A percentile compares a stretch with the other conserved stretches of the same genome.
Evolutionary conservation across 768 basidiomycete species (phyloP).

Genomic region (button mushroom (Agaricus bisporus)): DNA sequence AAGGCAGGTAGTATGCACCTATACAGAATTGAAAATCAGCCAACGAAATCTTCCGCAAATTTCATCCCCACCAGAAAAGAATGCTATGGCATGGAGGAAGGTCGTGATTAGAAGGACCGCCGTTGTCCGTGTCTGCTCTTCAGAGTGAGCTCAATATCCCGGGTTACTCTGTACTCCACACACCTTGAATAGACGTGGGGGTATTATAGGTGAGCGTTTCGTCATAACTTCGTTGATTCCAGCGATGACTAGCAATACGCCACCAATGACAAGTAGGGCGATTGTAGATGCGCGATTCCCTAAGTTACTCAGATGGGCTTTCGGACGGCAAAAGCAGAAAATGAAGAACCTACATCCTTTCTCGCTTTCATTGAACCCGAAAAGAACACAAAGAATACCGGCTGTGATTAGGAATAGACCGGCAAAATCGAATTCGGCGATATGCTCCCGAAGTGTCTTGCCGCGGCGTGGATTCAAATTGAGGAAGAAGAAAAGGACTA

Average conservation of each 20-base stretch:
- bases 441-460: constrained; percentile 49
- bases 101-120: constrained; percentile 47
- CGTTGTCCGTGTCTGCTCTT: constrained; percentile 64
- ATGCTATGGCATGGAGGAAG: constrained; percentile 60
- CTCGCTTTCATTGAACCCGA: constrained; percentile 72
- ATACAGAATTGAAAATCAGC: neutral
- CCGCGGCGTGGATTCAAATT: constrained; percentile 73
- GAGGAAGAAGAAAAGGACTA: constrained; percentile 64
- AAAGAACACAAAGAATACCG: constrained; percentile 61
- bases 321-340: neutral
- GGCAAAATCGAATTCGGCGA: constrained; percentile 65
- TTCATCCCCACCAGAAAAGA: constrained; percentile 42
- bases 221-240: constrained; percentile 58
- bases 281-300: constrained; percentile 61
- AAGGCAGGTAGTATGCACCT: constrained; percentile 64
- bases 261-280: constrained; percentile 53
- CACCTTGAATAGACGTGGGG: constrained; percentile 70
- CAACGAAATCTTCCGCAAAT: neutral
- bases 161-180: neutral
- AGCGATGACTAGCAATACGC: constrained; percentile 42
- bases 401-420: constrained; percentile 58
- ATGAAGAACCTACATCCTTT: constrained; percentile 45
- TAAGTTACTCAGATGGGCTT: constrained; percentile 17
- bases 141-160: neutral
- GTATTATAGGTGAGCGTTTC: constrained; percentile 61